Evolutionary conservation across 139 green algal species (phyloP), one percentile per base, ranked within the genome.

Genomic region (Chlorella sp.): DNA sequence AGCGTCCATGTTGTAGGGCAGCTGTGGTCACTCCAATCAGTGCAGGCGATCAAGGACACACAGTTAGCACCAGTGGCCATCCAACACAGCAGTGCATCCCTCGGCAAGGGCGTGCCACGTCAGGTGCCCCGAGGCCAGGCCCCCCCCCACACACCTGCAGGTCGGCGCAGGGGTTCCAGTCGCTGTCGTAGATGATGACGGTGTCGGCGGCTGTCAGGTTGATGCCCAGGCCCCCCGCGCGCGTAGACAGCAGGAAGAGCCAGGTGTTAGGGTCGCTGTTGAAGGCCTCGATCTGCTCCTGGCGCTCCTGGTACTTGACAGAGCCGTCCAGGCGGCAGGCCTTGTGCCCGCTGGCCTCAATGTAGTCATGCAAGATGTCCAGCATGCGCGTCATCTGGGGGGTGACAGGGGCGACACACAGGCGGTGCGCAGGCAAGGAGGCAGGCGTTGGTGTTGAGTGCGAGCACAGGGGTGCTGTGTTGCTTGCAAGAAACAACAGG

Each of bases 81-180:
- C n/a, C n/a, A n/a, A n/a, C n/a, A n/a, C n/a, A n/a, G n/a, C n/a
- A n/a, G n/a, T n/a, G n/a, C n/a, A n/a, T n/a, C n/a, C n/a, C n/a
- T n/a, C n/a, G n/a, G n/a, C n/a, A n/a, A n/a, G n/a, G n/a, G n/a
- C n/a, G n/a, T n/a, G n/a, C n/a, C n/a, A n/a, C n/a, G n/a, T n/a
- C n/a, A n/a, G n/a, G n/a, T n/a, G n/a, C n/a, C n/a, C n/a, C n/a
- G n/a, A n/a, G n/a, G n/a, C n/a, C n/a, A n/a, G n/a, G n/a, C n/a
- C n/a, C n/a, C n/a, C n/a, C n/a, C n/a, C n/a, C n/a, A n/a, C n/a
- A n/a, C 55, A 90, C 89, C 86, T 95, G 90, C 75, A 95, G 76
- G 82, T 97, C 93, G 70, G 94, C 86, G 74, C 96, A 89, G 3
- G 94, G 93, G 84, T 98, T 98, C 93, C 92, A 97, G 86, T 97